These are phyloP conservation scores for Fusarium verrucosum DNA, from an alignment of 2,329 filamentous ascomycete species.

Conservation along the genomic window DNA sequence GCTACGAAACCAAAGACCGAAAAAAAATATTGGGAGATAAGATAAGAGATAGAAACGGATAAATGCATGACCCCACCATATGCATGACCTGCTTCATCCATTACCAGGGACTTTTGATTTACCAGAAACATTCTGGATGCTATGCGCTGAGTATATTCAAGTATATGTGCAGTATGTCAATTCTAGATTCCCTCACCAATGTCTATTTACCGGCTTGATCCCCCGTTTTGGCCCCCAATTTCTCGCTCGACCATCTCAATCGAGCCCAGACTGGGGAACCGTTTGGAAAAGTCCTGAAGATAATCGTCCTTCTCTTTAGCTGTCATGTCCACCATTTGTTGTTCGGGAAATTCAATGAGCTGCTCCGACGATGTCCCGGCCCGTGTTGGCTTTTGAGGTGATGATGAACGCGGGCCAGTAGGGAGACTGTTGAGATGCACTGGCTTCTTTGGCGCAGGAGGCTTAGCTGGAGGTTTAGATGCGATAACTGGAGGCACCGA, in stretches of 20 bases:
- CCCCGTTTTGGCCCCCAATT: constrained; percentile 48
- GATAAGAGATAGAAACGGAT: constrained; percentile 43
- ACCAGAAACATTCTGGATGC: constrained; percentile 22
- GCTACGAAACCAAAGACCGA: not conserved
- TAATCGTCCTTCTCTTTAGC: constrained; percentile 71
- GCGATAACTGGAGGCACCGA: constrained; percentile 40
- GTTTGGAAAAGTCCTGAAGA: constrained; percentile 76
- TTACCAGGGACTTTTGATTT: not conserved
- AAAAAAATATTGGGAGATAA: constrained; percentile 49
- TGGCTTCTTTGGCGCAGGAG: constrained; percentile 69
- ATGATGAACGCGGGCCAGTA: constrained; percentile 54
- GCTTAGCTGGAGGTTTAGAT: constrained; percentile 51
- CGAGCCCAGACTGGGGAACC: constrained; percentile 84
- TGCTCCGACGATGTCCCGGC: constrained; percentile 47
- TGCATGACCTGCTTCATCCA: constrained; percentile 22
- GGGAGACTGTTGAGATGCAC: constrained; percentile 66
- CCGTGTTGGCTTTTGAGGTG: constrained; percentile 56
- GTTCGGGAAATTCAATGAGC: constrained; percentile 59
- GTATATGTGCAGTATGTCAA: constrained; percentile 29
- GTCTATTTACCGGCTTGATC: constrained; percentile 35
- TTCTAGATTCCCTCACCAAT: constrained; percentile 20
- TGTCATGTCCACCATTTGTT: constrained; percentile 64
- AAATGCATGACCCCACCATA: constrained; percentile 36
- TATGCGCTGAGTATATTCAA: constrained; percentile 43
- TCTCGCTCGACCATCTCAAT: constrained; percentile 89